Evolutionary conservation across 257 asterid species (phyloP).

Genomic region (Rubia yunnanensis): DNA sequence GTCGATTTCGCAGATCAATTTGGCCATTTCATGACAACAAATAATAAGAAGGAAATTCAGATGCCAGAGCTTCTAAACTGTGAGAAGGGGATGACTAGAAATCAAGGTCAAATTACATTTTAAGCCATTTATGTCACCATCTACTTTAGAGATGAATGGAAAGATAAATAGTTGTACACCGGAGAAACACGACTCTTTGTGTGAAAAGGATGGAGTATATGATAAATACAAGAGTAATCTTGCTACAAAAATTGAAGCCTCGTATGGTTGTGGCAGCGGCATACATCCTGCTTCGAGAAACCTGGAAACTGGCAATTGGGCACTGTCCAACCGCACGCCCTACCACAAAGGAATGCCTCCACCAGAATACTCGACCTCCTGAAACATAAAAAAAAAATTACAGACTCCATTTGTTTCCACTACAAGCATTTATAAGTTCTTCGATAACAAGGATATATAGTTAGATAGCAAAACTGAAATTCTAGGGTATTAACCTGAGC

Average conservation of each 20-base stretch:
- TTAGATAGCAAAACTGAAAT: not conserved
- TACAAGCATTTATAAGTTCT: not conserved
- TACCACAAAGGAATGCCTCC: slow-evolving; percentile 64
- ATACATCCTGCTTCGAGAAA: not conserved
- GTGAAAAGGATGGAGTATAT: not conserved
- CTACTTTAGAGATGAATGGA: not conserved
- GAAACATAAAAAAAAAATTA: slow-evolving; percentile 8
- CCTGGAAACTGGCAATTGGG: not conserved
- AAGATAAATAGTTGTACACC: not conserved
- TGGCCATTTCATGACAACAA: not conserved
- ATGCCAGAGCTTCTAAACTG: not conserved
- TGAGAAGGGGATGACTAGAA: not conserved
- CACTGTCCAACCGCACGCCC: slow-evolving; percentile 7
- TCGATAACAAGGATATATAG: not conserved
- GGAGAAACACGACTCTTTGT: not conserved
- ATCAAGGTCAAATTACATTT: not conserved
- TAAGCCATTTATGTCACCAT: not conserved
- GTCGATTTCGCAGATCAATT: no score
- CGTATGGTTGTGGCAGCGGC: not conserved
- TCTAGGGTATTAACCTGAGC: slow-evolving; percentile 57
- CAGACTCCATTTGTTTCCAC: not conserved
- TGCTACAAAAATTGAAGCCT: not conserved
- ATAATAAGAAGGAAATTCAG: not conserved
- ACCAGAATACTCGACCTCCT: slow-evolving; percentile 96
- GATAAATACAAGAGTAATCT: not conserved